phyloP scores from a whole-genome alignment of 169 alveolate species.

The Theileria parva region DNA sequence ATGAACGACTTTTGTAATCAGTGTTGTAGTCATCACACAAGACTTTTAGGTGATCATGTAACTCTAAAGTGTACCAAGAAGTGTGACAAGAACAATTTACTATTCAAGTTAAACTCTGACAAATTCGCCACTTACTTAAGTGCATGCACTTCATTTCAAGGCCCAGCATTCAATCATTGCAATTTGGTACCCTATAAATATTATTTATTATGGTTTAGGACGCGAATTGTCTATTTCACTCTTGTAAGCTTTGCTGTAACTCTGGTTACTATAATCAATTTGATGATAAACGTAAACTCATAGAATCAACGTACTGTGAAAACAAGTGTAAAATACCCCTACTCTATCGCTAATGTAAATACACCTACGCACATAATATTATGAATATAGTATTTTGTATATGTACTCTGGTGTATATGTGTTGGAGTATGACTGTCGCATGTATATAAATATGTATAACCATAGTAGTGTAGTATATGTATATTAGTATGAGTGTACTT shows the following conservation, averaged over 20 bases:
- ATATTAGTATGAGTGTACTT: too few relatives aligned
- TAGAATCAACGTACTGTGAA: conserved; percentile 51
- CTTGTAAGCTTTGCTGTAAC: conserved; percentile 59
- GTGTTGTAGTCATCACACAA: conserved; percentile 75
- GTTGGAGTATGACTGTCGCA: too few relatives aligned
- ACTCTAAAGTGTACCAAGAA: conserved; percentile 62
- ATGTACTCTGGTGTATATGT: too few relatives aligned
- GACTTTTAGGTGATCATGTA: conserved; percentile 68
- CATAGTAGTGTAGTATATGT: too few relatives aligned
- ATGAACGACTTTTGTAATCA: conserved; percentile 69
- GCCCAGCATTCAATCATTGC: conserved; percentile 62
- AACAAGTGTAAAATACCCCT: conserved; percentile 26
- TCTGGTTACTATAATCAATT: conserved; percentile 52
- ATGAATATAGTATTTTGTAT: background rate
- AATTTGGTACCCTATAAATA: conserved; percentile 27
- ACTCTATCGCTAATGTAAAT: too few relatives aligned
- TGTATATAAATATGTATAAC: too few relatives aligned
- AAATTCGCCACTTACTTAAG: conserved; percentile 36
- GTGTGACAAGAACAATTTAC: conserved; percentile 68
- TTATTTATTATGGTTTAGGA: conserved; percentile 34
- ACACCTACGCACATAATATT: background rate
- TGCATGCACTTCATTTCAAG: conserved; percentile 54
- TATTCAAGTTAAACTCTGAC: conserved; percentile 39
- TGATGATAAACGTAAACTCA: conserved; percentile 27
- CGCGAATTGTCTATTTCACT: conserved; percentile 34